These are phyloP conservation scores for Neoboletus magnificus DNA, from an alignment of 768 basidiomycete species.

Conservation along the genomic window DNA sequence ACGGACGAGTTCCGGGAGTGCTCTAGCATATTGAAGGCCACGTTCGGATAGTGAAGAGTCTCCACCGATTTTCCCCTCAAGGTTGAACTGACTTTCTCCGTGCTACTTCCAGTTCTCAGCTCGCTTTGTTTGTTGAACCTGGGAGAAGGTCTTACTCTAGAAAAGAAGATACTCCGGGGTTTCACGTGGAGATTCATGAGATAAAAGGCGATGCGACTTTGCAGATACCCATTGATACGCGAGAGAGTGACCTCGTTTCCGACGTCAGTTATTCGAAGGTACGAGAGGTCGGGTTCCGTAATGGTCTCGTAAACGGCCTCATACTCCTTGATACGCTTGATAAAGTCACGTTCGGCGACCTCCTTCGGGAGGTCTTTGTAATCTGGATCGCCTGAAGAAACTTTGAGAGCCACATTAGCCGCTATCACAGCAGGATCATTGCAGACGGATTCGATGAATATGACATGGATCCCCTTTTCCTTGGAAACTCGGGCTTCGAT, in stretches of 20 bases:
- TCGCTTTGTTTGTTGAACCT: not conserved
- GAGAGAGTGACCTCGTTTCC: conserved; percentile 84
- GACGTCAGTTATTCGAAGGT: conserved; percentile 90
- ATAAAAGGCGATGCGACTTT: conserved; percentile 96
- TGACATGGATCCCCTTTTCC: conserved; percentile 82
- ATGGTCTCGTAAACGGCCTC: conserved; percentile 96
- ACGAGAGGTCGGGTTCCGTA: conserved; percentile 85
- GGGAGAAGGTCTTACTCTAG: conserved; percentile 60
- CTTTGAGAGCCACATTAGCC: conserved; percentile 94
- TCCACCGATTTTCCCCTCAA: conserved; percentile 97
- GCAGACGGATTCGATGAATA: conserved; percentile 95
- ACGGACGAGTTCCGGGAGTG: conserved; percentile 82
- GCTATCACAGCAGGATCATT: conserved; percentile 93
- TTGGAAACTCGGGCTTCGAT: conserved; percentile 79
- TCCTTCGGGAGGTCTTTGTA: conserved; percentile 87
- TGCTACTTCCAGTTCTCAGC: conserved; percentile 53
- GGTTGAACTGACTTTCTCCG: conserved; percentile 95
- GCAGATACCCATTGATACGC: conserved; percentile 90
- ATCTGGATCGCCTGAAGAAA: conserved; percentile 94
- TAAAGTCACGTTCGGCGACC: conserved; percentile 85
- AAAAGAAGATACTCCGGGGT: conserved; percentile 94
- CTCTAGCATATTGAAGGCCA: conserved; percentile 81
- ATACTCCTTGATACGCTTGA: conserved; percentile 87
- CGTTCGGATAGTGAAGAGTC: conserved; percentile 84
- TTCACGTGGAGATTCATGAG: conserved; percentile 98